These are phyloP conservation scores for Bonnemaisonia californica DNA, from an alignment of 31 red algal species.

Conservation along the genomic window DNA sequence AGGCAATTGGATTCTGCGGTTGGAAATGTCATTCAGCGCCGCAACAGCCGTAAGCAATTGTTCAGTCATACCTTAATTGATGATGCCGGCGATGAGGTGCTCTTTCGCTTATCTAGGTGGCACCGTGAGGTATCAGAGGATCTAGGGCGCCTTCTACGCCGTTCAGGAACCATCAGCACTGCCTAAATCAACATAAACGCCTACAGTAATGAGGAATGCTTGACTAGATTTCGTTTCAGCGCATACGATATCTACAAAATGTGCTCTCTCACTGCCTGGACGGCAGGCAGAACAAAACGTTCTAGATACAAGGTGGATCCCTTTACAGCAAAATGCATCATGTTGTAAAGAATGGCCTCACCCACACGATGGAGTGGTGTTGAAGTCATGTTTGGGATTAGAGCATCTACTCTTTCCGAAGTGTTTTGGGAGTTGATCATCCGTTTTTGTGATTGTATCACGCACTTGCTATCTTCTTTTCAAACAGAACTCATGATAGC, in stretches of 20 bases:
- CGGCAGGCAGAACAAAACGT: neutral
- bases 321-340: neutral
- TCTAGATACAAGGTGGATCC: neutral
- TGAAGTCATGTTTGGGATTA: conserved; percentile 10
- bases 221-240: neutral
- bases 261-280: conserved; percentile 3
- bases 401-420: neutral
- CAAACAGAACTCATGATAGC: neutral
- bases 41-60: neutral
- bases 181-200: neutral
- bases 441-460: neutral
- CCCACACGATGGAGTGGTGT: neutral
- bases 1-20: neutral
- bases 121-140: neutral
- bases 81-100: neutral
- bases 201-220: neutral
- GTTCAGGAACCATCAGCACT: neutral
- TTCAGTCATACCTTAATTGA: neutral
- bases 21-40: neutral
- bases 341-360: neutral
- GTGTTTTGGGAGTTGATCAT: neutral
- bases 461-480: neutral
- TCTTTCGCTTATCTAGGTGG: neutral
- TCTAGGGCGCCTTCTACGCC: neutral
- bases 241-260: neutral